Evolutionary conservation across 2,329 filamentous ascomycete genomes (phyloP).

Genomic region (Colletotrichum sp.): DNA sequence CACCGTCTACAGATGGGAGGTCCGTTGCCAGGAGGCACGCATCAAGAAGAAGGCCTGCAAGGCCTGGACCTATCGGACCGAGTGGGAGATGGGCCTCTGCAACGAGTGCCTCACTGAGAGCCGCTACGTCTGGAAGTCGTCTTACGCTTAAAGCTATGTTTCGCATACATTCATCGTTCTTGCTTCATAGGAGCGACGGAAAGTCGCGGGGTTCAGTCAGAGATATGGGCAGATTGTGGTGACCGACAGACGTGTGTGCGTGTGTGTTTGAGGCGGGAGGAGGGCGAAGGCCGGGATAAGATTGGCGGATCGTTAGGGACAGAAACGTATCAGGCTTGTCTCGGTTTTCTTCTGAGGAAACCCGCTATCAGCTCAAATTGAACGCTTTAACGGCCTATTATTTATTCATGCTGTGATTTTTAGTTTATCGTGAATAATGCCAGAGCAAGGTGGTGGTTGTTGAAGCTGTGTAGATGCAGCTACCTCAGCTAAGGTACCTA

Average conservation of each 20-base stretch:
- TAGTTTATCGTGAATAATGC: not conserved
- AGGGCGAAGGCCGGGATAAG: not conserved
- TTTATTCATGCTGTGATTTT: not conserved
- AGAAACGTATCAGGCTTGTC: not conserved
- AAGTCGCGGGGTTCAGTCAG: not conserved
- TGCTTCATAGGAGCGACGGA: not conserved
- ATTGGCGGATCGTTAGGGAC: not conserved
- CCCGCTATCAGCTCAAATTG: not conserved
- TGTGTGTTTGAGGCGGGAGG: not conserved
- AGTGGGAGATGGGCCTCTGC: slow-evolving; percentile 6
- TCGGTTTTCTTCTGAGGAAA: not conserved
- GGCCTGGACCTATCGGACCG: not conserved
- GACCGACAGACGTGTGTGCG: not conserved
- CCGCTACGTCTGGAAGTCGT: not conserved
- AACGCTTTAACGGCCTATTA: not conserved
- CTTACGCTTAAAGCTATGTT: not conserved
- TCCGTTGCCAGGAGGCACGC: not conserved
- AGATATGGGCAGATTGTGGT: not conserved
- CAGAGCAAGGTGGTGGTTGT: not conserved
- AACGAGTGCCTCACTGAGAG: not conserved
- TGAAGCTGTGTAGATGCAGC: not conserved
- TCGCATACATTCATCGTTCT: not conserved
- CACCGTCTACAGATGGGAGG: not conserved
- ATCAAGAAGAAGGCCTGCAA: not conserved
- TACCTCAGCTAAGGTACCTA: not conserved